Base-by-base conservation (phyloP, 2,329 filamentous ascomycete species). In the Trichothecium sympodiale region DNA sequence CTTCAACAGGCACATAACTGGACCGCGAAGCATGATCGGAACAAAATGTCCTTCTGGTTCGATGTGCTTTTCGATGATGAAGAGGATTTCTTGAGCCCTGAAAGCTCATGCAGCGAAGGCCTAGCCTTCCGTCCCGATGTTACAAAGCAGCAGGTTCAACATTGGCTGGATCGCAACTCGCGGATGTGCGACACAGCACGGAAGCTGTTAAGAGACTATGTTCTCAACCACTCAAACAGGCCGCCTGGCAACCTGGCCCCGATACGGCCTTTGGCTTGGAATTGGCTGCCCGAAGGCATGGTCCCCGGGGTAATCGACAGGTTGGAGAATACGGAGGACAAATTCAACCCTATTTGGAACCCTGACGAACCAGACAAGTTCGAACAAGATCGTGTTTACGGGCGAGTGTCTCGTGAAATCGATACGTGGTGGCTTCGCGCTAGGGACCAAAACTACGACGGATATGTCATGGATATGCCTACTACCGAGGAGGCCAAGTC, bases 1-100 rank as follows among this genome's bases (percentile, higher is more conserved):
- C 55, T 81, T 10, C 77, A 81, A 46, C 75, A 80, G 50, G 71
- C 74, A 2, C 76, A 80, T 44, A 81, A 81, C 51, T 80, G 77
- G 74, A 77, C 74, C 1, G 75, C 76, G 38, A 78, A 78, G 41
- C 77, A 80, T 46, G 76, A 80, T 47, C 62, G 77, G 26, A 80
- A 80, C 53, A 81, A 81, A 51, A 80, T 80, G 74, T 66, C 71
- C 0, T 80, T 81, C 41, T 81, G 77, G 76, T 73, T 71, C 38
- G 72, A 76, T 36, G 72, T 80, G 18, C 56, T 81, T 7, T 79
- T 79, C 37, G 75, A 80, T 36, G 73, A 74, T 20, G 65, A 69
- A 20, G 61, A 60, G 6, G 58, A n/a, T n/a, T n/a, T n/a, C n/a
- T n/a, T n/a, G n/a, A n/a, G n/a, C n/a, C n/a, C n/a, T n/a, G n/a